phyloP scores from a whole-genome alignment of 768 basidiomycete genomes.

The Coprinopsis marcescibilis region DNA sequence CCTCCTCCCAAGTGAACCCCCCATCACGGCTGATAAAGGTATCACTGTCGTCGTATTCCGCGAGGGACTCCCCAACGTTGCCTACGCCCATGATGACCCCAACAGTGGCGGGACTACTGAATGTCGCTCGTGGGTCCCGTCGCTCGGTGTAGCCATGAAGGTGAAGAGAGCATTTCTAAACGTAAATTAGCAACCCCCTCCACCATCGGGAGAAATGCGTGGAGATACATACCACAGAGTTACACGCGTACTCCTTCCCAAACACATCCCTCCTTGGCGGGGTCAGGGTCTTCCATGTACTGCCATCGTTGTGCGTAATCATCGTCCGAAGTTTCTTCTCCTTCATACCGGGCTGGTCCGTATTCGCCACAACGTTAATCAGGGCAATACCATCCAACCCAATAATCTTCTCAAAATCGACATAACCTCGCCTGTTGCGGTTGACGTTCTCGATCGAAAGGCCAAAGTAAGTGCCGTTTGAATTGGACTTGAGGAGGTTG shows the following conservation, averaged over 20 bases:
- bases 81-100: conserved; percentile 96
- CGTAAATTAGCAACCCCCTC: background rate
- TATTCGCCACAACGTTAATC: conserved; percentile 84
- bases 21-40: conserved; percentile 96
- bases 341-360: conserved; percentile 64
- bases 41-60: conserved; percentile 79
- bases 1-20: conserved; percentile 97
- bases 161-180: conserved; percentile 78
- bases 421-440: conserved; percentile 80
- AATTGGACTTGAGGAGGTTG: conserved; percentile 91
- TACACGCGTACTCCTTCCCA: conserved; percentile 66
- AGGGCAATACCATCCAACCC: conserved; percentile 95
- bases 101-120: conserved; percentile 85
- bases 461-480: conserved; percentile 96
- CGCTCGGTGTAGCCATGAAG: conserved; percentile 97
- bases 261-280: conserved; percentile 76
- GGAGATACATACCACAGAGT: conserved; percentile 48
- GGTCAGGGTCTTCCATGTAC: conserved; percentile 77
- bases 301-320: conserved; percentile 97
- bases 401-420: conserved; percentile 97
- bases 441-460: conserved; percentile 85
- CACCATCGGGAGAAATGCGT: background rate
- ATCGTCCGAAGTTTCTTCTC: conserved; percentile 75
- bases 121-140: conserved; percentile 84
- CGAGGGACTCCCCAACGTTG: conserved; percentile 83